Evolutionary conservation across 2,329 filamentous ascomycete species (phyloP).

Genomic region (Hypoxylon sp.): DNA sequence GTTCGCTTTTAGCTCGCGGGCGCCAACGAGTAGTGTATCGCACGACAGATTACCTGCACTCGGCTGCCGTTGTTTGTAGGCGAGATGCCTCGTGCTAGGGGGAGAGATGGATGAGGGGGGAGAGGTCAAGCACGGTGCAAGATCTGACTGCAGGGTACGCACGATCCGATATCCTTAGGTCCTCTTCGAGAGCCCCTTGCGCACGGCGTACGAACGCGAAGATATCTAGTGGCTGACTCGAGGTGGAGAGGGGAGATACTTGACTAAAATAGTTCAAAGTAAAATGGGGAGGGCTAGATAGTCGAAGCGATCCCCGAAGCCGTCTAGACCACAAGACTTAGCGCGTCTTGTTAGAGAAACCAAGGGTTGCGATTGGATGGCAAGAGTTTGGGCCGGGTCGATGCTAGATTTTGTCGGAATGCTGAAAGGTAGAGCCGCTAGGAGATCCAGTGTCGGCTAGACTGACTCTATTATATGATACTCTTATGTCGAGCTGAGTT

Average conservation of each 20-base stretch:
- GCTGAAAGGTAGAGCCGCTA: conserved; percentile 46
- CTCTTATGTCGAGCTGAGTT: conserved; percentile 26
- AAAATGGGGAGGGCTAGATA: conserved; percentile 41
- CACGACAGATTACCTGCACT: conserved; percentile 37
- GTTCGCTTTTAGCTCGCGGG: conserved; percentile 43
- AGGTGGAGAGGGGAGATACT: conserved; percentile 44
- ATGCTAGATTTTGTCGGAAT: conserved; percentile 44
- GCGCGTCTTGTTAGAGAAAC: conserved; percentile 43
- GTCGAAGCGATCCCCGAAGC: conserved; percentile 45
- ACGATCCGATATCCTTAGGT: conserved; percentile 31
- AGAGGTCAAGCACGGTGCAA: conserved; percentile 29
- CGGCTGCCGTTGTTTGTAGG: conserved; percentile 25
- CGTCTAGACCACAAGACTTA: conserved; percentile 47
- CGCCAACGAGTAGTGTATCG: conserved; percentile 37
- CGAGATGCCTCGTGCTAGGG: conserved; percentile 18
- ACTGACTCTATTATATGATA: conserved; percentile 48
- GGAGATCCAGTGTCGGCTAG: conserved; percentile 42
- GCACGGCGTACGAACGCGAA: conserved; percentile 34
- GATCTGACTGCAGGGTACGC: conserved; percentile 27
- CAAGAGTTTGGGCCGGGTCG: conserved; percentile 45
- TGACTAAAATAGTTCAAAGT: conserved; percentile 47
- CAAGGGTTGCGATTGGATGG: conserved; percentile 48
- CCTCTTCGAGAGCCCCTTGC: conserved; percentile 34
- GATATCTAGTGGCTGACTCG: conserved; percentile 35
- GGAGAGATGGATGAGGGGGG: conserved; percentile 15